Percentiles rank a stretch among this genome's conserved stretches.
Conservation (phyloP, 1,139 yeast genomes). For the Sugiyamaella paludigena region DNA sequence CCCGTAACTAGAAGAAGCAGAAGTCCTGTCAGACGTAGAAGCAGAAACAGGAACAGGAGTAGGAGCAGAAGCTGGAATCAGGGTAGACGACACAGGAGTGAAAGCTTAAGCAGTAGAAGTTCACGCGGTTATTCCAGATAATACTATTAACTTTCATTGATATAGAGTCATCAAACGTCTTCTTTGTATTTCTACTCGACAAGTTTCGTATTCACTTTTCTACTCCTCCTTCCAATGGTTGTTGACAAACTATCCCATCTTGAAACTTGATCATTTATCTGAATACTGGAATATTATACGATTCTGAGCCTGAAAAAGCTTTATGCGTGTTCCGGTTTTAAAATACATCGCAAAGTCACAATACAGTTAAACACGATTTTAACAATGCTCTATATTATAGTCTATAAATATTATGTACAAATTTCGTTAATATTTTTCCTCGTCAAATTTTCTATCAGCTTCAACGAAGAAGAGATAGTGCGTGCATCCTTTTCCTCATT, state of each 20-base stretch:
- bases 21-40: slow-evolving; percentile 1
- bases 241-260: too few species aligned
- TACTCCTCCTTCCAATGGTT: too few species aligned
- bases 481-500: not conserved
- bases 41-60: slow-evolving; percentile 9
- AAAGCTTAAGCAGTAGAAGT: slow-evolving; percentile 13
- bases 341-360: too few species aligned
- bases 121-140: too few species aligned
- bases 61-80: slow-evolving; percentile 3
- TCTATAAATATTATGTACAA: not conserved
- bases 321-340: too few species aligned
- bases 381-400: not conserved
- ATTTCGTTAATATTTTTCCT: not conserved
- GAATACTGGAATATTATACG: too few species aligned
- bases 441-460: not conserved
- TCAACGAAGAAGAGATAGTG: not conserved
- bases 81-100: not conserved
- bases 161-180: too few species aligned
- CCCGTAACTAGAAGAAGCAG: not conserved
- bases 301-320: too few species aligned
- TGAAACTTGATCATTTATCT: too few species aligned
- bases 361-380: not conserved
- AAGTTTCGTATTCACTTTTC: too few species aligned
- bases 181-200: too few species aligned
- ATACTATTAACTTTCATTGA: too few species aligned